A percentile compares a stretch with the other conserved stretches of the same genome.
phyloP scores from a whole-genome alignment of 2,329 filamentous ascomycete species.

The Drechslerella stenobrocha region DNA sequence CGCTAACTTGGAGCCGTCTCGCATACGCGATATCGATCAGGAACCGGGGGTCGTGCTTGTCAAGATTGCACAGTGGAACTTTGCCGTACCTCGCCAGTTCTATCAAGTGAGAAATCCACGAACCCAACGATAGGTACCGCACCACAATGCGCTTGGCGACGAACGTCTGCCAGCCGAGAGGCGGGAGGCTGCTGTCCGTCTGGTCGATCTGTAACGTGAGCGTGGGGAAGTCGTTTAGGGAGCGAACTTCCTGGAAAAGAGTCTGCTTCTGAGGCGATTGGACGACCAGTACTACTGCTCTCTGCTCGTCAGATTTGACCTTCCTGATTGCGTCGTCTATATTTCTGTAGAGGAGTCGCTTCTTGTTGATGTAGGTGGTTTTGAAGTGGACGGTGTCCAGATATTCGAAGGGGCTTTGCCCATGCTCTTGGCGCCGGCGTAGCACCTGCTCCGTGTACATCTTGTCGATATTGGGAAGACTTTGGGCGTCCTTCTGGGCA shows the following conservation, averaged over 20 bases:
- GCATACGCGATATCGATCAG: slow-evolving; percentile 96
- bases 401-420: slow-evolving; percentile 77
- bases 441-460: slow-evolving; percentile 77
- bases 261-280: slow-evolving; percentile 84
- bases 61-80: slow-evolving; percentile 90
- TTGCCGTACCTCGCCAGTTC: slow-evolving; percentile 89
- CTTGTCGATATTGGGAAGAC: slow-evolving; percentile 85
- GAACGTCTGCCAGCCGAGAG: slow-evolving; percentile 89
- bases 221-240: slow-evolving; percentile 80
- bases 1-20: slow-evolving; percentile 81
- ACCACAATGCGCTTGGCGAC: slow-evolving; percentile 82
- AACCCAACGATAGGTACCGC: slow-evolving; percentile 88
- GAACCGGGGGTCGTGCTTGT: slow-evolving; percentile 89
- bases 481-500: slow-evolving; percentile 76
- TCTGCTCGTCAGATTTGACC: slow-evolving; percentile 79
- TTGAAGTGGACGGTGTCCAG: slow-evolving; percentile 80
- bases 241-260: slow-evolving; percentile 80
- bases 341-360: slow-evolving; percentile 84
- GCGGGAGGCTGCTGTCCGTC: slow-evolving; percentile 82
- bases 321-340: slow-evolving; percentile 86
- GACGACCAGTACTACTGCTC: slow-evolving; percentile 80
- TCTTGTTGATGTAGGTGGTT: slow-evolving; percentile 82
- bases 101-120: slow-evolving; percentile 86
- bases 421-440: slow-evolving; percentile 68
- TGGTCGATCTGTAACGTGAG: slow-evolving; percentile 79